Evolutionary conservation across 257 asterid genomes (phyloP).

Genomic region (Ajuga chamaepitys): DNA sequence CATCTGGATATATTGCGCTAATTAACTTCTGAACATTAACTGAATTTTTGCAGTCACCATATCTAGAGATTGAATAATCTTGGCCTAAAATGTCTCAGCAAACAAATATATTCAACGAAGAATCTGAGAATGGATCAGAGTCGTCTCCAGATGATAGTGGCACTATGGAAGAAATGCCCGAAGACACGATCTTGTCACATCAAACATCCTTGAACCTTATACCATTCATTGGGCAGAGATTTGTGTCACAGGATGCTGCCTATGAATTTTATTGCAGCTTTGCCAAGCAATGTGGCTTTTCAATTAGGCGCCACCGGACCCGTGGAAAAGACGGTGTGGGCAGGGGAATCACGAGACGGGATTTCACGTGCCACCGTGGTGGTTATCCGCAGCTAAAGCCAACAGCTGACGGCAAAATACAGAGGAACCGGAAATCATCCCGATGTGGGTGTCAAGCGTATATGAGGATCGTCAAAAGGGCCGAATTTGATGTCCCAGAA

Average conservation of each 20-base stretch:
- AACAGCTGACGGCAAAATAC: constrained; percentile 32
- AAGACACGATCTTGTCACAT: constrained; percentile 42
- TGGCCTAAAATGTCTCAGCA: constrained; percentile 30
- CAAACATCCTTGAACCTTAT: constrained; percentile 47
- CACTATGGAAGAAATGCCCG: constrained; percentile 52
- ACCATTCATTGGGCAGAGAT: constrained; percentile 54
- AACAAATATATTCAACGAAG: constrained; percentile 19
- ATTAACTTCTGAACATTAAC: not conserved
- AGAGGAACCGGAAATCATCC: constrained; percentile 47
- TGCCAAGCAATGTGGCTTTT: constrained; percentile 58
- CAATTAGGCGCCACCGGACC: constrained; percentile 53
- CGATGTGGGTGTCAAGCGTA: constrained; percentile 65
- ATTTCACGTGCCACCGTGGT: constrained; percentile 60
- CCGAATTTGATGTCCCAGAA: constrained; percentile 45
- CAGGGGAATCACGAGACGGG: constrained; percentile 53
- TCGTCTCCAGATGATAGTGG: constrained; percentile 55
- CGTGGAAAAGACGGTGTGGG: constrained; percentile 60
- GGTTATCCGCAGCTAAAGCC: constrained; percentile 52
- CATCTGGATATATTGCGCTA: not conserved
- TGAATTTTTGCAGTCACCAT: constrained; percentile 10
- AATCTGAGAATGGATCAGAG: constrained; percentile 46
- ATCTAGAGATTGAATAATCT: constrained; percentile 10
- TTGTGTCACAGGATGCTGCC: constrained; percentile 53
- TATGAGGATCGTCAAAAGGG: constrained; percentile 45
- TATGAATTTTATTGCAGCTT: constrained; percentile 50